Evolutionary conservation across 1,139 yeast genomes (phyloP), one percentile per base, ranked within the genome.

Genomic region (Diutina sp.): DNA sequence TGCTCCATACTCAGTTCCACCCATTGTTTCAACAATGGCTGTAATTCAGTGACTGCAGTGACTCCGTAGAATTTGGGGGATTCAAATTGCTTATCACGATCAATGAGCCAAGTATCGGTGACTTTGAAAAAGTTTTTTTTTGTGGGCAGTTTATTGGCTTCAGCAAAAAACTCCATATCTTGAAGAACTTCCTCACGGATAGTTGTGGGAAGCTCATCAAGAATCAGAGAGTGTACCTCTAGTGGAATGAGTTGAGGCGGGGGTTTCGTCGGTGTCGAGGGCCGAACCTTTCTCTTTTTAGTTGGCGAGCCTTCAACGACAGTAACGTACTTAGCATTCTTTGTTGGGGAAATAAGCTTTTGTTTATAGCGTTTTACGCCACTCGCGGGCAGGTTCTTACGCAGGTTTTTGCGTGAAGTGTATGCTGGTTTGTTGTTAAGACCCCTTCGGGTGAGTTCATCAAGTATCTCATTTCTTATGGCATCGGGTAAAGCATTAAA

Each of bases 401-500:
- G 18, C 54, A 51, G 46, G 46, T 35, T 51, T 18, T 38, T 35
- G 44, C 54, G 29, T 6, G 46, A 32, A 7, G 16, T 16, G 21
- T 32, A 32, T 8, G 18, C 11, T 14, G 16, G 32, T 45, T 57
- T 58, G 4, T 35, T 12, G 41, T 35, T 35, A 12, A 58, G n/a
- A 0, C 76, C 76, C 29, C 79, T 65, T 28, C 76, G 63, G 4
- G 68, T 60, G 47, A 82, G 61, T 59, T 83, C 87, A 2, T 63
- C 63, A 58, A 69, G 70, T 6, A 83, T 62, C 59, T 84, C 89
- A 3, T 66, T 60, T 59, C 77, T 78, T 1, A 84, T 76, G 6
- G 77, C 80, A n/a, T 58, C 57, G 0, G 89, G 89, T 6, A 84
- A 64, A n/a, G 71, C 72, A 11, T 77, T 68, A 61, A 83, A 80